A percentile compares a stretch with the other conserved stretches of the same genome.
phyloP scores from a whole-genome alignment of 2,329 filamentous ascomycete species.

The Paracoccidioides lutzii region DNA sequence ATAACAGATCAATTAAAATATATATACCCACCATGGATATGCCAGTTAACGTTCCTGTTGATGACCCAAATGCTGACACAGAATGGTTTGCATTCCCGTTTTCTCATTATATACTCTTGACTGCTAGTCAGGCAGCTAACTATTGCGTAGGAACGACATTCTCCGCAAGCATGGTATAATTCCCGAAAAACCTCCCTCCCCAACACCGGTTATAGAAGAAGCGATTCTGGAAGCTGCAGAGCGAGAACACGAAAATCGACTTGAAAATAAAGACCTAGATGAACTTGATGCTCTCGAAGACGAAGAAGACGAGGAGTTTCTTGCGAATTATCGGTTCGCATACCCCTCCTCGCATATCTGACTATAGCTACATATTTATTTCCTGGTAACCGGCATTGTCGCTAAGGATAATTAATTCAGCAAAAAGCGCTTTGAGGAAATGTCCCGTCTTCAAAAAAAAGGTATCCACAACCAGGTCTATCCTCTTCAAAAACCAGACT shows the following conservation, averaged over 20 bases:
- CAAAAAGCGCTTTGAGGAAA: constrained; percentile 73
- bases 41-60: constrained; percentile 67
- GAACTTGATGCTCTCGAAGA: constrained; percentile 91
- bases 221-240: constrained; percentile 71
- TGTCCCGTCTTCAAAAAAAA: constrained; percentile 60
- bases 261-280: constrained; percentile 89
- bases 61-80: constrained; percentile 92
- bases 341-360: neutral
- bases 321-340: constrained; percentile 62
- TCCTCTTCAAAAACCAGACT: constrained; percentile 87
- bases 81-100: constrained; percentile 57
- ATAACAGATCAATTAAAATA: constrained; percentile 1
- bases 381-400: neutral
- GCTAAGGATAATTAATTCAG: constrained; percentile 19
- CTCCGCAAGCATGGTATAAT: constrained; percentile 93
- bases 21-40: constrained; percentile 35
- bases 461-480: constrained; percentile 83
- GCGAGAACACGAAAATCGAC: constrained; percentile 77
- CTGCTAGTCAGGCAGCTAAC: constrained; percentile 3
- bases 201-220: constrained; percentile 91
- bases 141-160: constrained; percentile 77
- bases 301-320: constrained; percentile 83
- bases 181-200: constrained; percentile 92
- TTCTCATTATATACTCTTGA: constrained; percentile 4
- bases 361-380: neutral